phyloP scores from a whole-genome alignment of 2,329 filamentous ascomycete genomes.

The Plenodomus biglobosus region DNA sequence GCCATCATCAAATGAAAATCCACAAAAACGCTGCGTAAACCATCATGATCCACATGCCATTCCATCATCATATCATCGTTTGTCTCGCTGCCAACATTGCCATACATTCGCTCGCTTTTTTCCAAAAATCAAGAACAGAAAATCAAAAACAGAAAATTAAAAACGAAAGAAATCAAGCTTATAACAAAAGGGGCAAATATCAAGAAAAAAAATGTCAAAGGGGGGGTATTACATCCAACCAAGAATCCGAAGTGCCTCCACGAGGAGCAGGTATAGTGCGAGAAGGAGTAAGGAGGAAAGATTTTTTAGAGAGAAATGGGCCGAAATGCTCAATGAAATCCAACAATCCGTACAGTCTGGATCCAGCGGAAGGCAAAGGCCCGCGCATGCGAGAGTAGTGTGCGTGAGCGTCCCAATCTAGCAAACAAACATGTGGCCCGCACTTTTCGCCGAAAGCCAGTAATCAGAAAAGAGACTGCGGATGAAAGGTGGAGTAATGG shows the following conservation, averaged over 20 bases:
- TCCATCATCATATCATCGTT: background rate
- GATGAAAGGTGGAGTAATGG: background rate
- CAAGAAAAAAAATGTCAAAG: slow-evolving; percentile 15
- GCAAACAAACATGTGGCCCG: slow-evolving; percentile 42
- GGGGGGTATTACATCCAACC: slow-evolving; percentile 34
- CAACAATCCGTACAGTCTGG: slow-evolving; percentile 14
- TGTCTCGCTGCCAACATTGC: background rate
- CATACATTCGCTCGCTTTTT: background rate
- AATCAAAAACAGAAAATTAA: too few species aligned
- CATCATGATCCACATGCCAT: background rate
- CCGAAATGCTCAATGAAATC: background rate
- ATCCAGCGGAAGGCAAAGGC: slow-evolving; percentile 23
- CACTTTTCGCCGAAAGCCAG: slow-evolving; percentile 34
- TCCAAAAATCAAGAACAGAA: too few species aligned
- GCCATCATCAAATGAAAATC: background rate
- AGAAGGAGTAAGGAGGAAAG: slow-evolving; percentile 11
- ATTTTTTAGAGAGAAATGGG: slow-evolving; percentile 6
- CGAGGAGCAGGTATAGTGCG: slow-evolving; percentile 35
- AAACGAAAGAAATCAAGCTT: background rate
- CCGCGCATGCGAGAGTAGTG: slow-evolving; percentile 32
- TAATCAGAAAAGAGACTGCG: slow-evolving; percentile 25
- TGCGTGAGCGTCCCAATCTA: slow-evolving; percentile 45
- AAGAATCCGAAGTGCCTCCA: slow-evolving; percentile 23
- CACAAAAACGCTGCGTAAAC: background rate
- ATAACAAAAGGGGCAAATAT: background rate